Conservation (phyloP, 495 filamentous ascomycete species). For the Talaromyces trachyspermus region DNA sequence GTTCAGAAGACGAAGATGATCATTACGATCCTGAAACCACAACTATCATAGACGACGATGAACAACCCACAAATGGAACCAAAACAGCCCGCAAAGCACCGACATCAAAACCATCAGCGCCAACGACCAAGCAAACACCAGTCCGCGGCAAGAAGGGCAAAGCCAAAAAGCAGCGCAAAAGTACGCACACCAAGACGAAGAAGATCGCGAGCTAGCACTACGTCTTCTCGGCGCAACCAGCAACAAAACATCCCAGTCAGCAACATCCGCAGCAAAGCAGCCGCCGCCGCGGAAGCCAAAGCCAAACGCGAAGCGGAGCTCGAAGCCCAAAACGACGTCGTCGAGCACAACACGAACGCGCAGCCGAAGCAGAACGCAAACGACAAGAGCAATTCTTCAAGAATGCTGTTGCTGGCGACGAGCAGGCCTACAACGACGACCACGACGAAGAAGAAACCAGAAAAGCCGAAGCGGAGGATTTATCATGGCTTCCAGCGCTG, state of each 20-base stretch:
- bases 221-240: slow-evolving; percentile 67
- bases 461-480: slow-evolving; percentile 36
- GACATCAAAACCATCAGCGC: slow-evolving; percentile 10
- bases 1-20: slow-evolving; percentile 15
- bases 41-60: slow-evolving; percentile 10
- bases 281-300: slow-evolving; percentile 42
- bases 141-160: slow-evolving; percentile 80
- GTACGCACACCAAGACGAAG: slow-evolving; percentile 92
- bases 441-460: slow-evolving; percentile 50
- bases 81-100: not conserved
- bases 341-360: slow-evolving; percentile 68
- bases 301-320: slow-evolving; percentile 52
- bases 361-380: slow-evolving; percentile 52
- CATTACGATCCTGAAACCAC: slow-evolving; percentile 17
- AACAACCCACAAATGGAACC: slow-evolving; percentile 5
- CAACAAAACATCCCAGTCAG: no score
- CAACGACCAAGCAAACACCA: slow-evolving; percentile 20
- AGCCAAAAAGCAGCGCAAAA: slow-evolving; percentile 81
- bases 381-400: slow-evolving; percentile 50
- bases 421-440: slow-evolving; percentile 46
- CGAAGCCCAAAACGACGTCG: slow-evolving; percentile 63
- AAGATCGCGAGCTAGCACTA: slow-evolving; percentile 78
- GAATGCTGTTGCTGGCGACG: slow-evolving; percentile 12
- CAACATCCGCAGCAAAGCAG: no score
- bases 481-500: slow-evolving; percentile 61